Evolutionary conservation across 805 yeast genomes (phyloP), one percentile per base, ranked within the genome.

Genomic region (Candida pseudofarinosa): DNA sequence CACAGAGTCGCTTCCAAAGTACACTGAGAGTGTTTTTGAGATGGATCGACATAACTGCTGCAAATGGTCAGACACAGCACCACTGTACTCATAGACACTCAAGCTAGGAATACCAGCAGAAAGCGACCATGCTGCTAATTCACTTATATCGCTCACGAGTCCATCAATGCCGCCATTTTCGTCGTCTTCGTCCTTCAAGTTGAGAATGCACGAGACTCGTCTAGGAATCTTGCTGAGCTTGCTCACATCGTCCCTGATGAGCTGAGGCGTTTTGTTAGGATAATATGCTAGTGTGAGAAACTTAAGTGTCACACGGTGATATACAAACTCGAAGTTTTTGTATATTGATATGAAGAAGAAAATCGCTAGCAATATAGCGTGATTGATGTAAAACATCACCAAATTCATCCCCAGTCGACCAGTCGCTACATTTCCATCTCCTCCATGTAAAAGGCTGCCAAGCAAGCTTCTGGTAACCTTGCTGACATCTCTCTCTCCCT

Each of bases 141-240:
- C 96, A 37, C 90, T 77, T 4, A 83, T 76, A 53, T 87, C 87
- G 50, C 79, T 81, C 53, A 90, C 71, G 35, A 91, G 69, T 0
- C 95, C 96, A 46, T 83, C 87, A 35, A 84, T 62, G 2, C 97
- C 97, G 26, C 96, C 96, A 46, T 89, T 91, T 53, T 88, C 95
- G 52, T 83, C 91, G 47, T 84, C 86, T 44, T 81, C 88, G 19
- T 83, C 76, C 55, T 81, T 82, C 58, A 81, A 74, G 51, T 79
- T 81, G 44, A 93, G 65, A n/a, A 91, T 80, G 16, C 86, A 80
- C 6, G 95, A 84, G 17, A 93, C 55, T 39, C 85, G 75, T 49
- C 73, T 76, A 3, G 99, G 99, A 18, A 88, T 74, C 62, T 93
- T 93, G 35, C 74, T 58, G 43, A 91, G 67, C 53, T 79, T 78